Base-by-base conservation (phyloP, 805 yeast species). In the Cyberlindnera sargentensis region DNA sequence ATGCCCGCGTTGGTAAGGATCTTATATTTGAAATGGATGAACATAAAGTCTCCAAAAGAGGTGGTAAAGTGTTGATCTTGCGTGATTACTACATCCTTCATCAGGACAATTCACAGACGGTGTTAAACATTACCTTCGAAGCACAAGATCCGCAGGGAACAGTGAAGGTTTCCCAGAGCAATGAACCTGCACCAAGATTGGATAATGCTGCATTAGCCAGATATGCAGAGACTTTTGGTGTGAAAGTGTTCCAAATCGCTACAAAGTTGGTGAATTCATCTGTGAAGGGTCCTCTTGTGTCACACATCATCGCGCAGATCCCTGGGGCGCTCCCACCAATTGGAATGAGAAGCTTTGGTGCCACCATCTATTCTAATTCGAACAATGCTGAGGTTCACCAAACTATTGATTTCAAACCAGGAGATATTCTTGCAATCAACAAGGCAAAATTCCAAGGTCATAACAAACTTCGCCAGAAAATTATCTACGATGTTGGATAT, bases 371-470 rank as follows among this genome's bases (percentile, higher is more conserved):
- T 63, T 67, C 70, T 49, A 84, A 75, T 51, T 51, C 65, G 46
- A 72, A 71, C 55, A 72, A 78, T 37, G 54, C 68, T 3, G 67
- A 70, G 6, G 73, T 78, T 6, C 64, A 71, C 11, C 79, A 75
- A 51, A 55, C 65, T 29, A 88, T 78, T 43, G 84, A 79, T 34
- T 75, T 89, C 43, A 71, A 75, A 39, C 82, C 95, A 0, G 99
- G 99, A 47, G 98, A 93, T 61, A 71, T 91, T 8, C 63, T 88
- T 35, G 84, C 88, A 41, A 75, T 88, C 48, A 76, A 81, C 54
- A 79, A 79, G 44, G 96, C 88, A 6, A 74, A 74, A 47, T 90
- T 91, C 64, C 78, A 75, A 48, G 76, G 80, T 6, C 86, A 81
- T 52, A 72, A 73, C 41, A 71, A 76, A 31, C 56, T 80, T 33